A percentile compares a stretch with the other conserved stretches of the same genome.
Evolutionary conservation across 164 flowering plant genomes (phyloP).

Genomic region (Saururus chinensis): DNA sequence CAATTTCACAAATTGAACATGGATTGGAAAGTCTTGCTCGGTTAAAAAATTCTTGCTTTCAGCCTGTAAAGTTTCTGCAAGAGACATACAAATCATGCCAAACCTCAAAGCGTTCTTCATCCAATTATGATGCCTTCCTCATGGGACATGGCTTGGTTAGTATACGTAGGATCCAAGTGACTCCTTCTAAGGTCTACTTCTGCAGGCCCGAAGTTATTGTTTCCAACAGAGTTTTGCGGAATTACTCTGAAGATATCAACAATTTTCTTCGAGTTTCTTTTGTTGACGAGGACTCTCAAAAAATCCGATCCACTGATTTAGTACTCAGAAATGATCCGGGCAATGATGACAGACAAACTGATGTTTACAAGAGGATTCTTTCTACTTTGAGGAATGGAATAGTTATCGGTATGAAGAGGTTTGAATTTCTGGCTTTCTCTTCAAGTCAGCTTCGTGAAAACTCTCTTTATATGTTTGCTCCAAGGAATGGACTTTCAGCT

Average conservation of each 20-base stretch:
- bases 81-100: conserved; percentile 36
- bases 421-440: conserved; percentile 90
- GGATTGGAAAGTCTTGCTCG: conserved; percentile 57
- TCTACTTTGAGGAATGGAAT: conserved; percentile 52
- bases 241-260: conserved; percentile 34
- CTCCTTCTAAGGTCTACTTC: conserved; percentile 69
- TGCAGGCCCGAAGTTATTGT: conserved; percentile 71
- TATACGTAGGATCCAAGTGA: conserved; percentile 60
- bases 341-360: conserved; percentile 24
- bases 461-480: conserved; percentile 91
- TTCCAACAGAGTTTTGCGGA: conserved; percentile 68
- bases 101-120: conserved; percentile 5
- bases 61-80: conserved; percentile 57
- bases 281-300: conserved; percentile 67
- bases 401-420: conserved; percentile 62
- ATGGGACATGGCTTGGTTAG: conserved; percentile 63
- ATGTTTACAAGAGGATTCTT: conserved; percentile 47
- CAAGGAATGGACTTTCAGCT: conserved; percentile 41
- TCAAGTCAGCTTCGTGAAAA: conserved; percentile 75
- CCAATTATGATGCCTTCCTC: conserved; percentile 21
- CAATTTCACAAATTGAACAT: conserved; percentile 32
- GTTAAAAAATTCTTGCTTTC: conserved; percentile 65
- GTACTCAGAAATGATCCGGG: conserved; percentile 23
- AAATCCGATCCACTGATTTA: conserved; percentile 48
- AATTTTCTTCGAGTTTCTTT: conserved; percentile 78